Base-by-base conservation (phyloP, 106 monocot species). In the Acorus calamus region DNA sequence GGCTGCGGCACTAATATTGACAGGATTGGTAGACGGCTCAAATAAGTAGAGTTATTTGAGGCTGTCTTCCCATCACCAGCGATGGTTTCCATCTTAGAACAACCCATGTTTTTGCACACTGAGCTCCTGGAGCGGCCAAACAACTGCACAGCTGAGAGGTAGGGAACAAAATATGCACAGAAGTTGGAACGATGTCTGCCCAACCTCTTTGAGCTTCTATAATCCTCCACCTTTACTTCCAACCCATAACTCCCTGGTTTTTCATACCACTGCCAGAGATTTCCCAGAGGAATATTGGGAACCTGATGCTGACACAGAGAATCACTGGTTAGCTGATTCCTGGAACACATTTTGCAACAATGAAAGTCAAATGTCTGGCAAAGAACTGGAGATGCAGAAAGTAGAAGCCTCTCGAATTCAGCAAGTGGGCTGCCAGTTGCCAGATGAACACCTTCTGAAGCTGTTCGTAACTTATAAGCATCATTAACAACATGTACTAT, bases 251-350 rank as follows among this genome's bases (percentile, higher is more conserved):
- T 79, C 4, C 94, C 78, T 67, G 79, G 84, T 63, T 83, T 83
- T 79, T 94, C 94, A 71, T 86, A 94, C 94, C 94, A 94, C 52
- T 73, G 76, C 94, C 94, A 94, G 6, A 94, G 49, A 49, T 66
- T 75, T 62, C 14, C 72, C 69, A 94, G 63, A 60, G 86, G 73
- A 44, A 81, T 54, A 10, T 72, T 61, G 61, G 78, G 60, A 56
- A 68, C 69, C 62, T 79, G 77, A 69, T 78, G 78, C 8, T 13
- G 51, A 57, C 71, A 77, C 55, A 77, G 43, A 6, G 64, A 71
- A 54, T 69, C 7, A 13, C 47, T 49, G 42, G 43, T 50, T 11
- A 65, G 8, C 54, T 76, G 63, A 62, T 68, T 60, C 51, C 52
- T 55, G 11, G 42, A 56, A 55, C 79, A 85, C 43, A 14, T 49